Percentiles rank a stretch among this genome's conserved stretches.
phyloP scores from a whole-genome alignment of 1,284 basidiomycete species.

The Psilocybe mexicana region DNA sequence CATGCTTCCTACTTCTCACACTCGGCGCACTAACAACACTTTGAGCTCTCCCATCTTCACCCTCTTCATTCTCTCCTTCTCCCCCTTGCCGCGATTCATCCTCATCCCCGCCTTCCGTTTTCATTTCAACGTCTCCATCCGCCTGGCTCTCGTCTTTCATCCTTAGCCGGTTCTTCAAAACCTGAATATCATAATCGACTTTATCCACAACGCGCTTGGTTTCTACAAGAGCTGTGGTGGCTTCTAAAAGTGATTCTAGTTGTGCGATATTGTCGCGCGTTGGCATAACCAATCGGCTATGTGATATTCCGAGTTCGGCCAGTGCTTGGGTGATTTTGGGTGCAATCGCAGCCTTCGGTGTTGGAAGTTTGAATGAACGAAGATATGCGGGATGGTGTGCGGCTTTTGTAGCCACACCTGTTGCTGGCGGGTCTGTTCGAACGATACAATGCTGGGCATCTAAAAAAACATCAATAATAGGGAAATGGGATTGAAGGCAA shows the following conservation, averaged over 20 bases:
- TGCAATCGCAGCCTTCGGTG: conserved; percentile 72
- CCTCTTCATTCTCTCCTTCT: conserved; percentile 37
- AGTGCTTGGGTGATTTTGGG: conserved; percentile 76
- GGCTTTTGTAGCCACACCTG: conserved; percentile 63
- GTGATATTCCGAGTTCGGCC: conserved; percentile 73
- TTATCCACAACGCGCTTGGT: conserved; percentile 87
- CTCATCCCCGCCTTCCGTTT: conserved; percentile 27
- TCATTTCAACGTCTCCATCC: conserved; percentile 31
- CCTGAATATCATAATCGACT: conserved; percentile 80
- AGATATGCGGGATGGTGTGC: conserved; percentile 78
- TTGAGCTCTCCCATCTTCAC: conserved; percentile 58
- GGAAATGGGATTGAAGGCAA: not conserved
- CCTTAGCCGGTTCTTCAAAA: conserved; percentile 68
- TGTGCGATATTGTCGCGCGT: conserved; percentile 76
- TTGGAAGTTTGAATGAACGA: conserved; percentile 81
- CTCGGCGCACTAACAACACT: conserved; percentile 62
- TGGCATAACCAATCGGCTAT: conserved; percentile 85
- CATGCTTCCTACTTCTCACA: conserved; percentile 56
- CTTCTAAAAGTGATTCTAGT: conserved; percentile 73
- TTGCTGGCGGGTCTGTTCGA: conserved; percentile 61
- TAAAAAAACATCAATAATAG: conserved; percentile 28
- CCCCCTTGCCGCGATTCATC: conserved; percentile 35
- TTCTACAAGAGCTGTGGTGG: conserved; percentile 75
- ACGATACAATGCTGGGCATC: conserved; percentile 78
- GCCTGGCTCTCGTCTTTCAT: conserved; percentile 45